Evolutionary conservation across 2,329 filamentous ascomycete genomes (phyloP).

Genomic region (Ophiostoma pallidulum): DNA sequence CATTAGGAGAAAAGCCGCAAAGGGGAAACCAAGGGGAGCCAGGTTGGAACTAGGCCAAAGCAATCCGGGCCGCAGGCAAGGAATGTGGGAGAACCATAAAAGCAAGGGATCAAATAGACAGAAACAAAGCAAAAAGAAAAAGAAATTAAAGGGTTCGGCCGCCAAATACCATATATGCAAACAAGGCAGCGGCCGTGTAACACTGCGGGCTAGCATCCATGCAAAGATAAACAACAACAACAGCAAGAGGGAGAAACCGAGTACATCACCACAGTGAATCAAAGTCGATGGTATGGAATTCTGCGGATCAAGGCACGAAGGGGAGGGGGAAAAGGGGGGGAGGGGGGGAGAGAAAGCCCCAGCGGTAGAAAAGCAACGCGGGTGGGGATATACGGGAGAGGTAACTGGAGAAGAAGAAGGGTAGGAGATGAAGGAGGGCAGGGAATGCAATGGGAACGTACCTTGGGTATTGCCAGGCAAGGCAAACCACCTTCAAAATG

Average conservation of each 20-base stretch:
- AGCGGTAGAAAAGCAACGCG: neutral
- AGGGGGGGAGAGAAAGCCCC: neutral
- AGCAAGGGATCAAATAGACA: neutral
- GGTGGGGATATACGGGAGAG: conserved; percentile 1
- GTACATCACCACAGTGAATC: neutral
- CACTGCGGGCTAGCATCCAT: neutral
- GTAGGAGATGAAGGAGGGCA: neutral
- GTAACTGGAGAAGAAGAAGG: neutral
- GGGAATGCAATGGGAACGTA: neutral
- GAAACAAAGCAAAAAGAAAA: neutral
- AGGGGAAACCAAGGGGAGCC: neutral
- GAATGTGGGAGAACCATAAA: neutral
- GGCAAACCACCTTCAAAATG: neutral
- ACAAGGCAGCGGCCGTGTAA: conserved; percentile 7
- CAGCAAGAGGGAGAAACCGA: neutral
- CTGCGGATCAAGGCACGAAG: neutral
- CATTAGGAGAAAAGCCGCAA: neutral
- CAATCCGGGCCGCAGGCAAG: neutral
- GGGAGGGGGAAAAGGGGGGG: neutral
- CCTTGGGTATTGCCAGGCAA: conserved; percentile 6
- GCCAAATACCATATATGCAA: conserved; percentile 5
- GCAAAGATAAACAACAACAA: neutral
- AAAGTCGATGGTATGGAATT: neutral
- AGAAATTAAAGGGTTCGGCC: neutral
- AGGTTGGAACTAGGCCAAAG: neutral